A percentile compares a stretch with the other conserved stretches of the same genome.
These are phyloP conservation scores for Collybia nuda DNA, from an alignment of 768 basidiomycete genomes.

Conservation along the genomic window DNA sequence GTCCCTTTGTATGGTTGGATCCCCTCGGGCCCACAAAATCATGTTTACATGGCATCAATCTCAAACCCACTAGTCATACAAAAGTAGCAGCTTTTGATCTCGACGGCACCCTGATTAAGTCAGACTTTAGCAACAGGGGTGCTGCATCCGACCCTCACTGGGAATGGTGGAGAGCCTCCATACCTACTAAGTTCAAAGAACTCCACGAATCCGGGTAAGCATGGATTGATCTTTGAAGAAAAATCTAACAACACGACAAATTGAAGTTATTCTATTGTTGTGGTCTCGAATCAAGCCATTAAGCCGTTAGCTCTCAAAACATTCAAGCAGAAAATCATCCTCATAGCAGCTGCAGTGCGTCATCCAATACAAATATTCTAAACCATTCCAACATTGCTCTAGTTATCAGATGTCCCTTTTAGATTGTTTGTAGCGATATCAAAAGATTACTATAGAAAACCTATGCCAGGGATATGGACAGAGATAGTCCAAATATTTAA, in stretches of 20 bases:
- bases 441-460: constrained; percentile 80
- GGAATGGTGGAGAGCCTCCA: constrained; percentile 72
- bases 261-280: constrained; percentile 64
- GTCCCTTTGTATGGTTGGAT: constrained; percentile 39
- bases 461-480: constrained; percentile 85
- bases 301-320: constrained; percentile 44
- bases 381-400: neutral
- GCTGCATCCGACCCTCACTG: constrained; percentile 39
- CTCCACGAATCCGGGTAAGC: constrained; percentile 61
- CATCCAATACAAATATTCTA: neutral
- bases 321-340: constrained; percentile 78
- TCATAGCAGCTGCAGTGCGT: constrained; percentile 63
- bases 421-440: constrained; percentile 75
- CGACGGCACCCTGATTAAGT: constrained; percentile 84
- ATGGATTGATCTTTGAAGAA: neutral
- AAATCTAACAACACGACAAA: neutral
- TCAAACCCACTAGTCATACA: constrained; percentile 38
- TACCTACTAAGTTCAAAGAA: constrained; percentile 64
- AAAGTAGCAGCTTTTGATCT: constrained; percentile 84
- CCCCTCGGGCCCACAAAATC: constrained; percentile 34
- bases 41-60: constrained; percentile 42
- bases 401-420: constrained; percentile 79
- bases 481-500: constrained; percentile 64
- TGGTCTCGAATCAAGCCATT: constrained; percentile 81
- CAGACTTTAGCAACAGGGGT: constrained; percentile 26